Evolutionary conservation across 768 basidiomycete species (phyloP).

Genomic region (Neoboletus subvelutipes): DNA sequence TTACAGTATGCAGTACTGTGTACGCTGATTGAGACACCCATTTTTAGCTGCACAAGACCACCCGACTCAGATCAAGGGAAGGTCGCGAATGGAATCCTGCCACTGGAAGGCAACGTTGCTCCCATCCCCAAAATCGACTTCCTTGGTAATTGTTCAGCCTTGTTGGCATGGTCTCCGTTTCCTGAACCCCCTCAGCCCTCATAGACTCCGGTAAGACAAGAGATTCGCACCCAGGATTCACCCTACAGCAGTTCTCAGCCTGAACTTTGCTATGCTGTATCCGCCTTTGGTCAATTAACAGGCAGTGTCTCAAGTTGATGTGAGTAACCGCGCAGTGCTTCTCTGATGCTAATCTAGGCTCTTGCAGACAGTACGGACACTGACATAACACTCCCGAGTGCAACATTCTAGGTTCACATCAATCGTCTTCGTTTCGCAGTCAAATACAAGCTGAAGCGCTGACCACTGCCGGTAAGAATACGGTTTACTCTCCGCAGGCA

Average conservation of each 20-base stretch:
- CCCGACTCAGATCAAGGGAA: constrained; percentile 4
- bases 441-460: background rate
- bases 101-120: background rate
- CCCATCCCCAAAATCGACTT: background rate
- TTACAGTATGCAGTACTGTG: background rate
- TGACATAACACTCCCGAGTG: constrained; percentile 4
- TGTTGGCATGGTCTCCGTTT: constrained; percentile 21
- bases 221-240: constrained; percentile 23
- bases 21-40: background rate
- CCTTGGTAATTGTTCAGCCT: constrained; percentile 15
- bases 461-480: background rate
- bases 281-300: background rate
- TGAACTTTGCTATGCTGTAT: constrained; percentile 1
- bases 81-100: background rate
- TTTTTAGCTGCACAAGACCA: constrained; percentile 11
- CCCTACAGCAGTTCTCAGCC: constrained; percentile 2
- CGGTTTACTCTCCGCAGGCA: background rate
- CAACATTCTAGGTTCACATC: background rate
- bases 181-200: constrained; percentile 25
- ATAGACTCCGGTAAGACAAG: constrained; percentile 2
- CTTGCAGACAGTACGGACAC: constrained; percentile 2
- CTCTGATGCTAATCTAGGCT: constrained; percentile 7
- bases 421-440: constrained; percentile 6
- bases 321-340: background rate
- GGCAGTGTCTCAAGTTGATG: constrained; percentile 15